Conservation (phyloP, 768 basidiomycete species). For the Gymnopilus dilepis region DNA sequence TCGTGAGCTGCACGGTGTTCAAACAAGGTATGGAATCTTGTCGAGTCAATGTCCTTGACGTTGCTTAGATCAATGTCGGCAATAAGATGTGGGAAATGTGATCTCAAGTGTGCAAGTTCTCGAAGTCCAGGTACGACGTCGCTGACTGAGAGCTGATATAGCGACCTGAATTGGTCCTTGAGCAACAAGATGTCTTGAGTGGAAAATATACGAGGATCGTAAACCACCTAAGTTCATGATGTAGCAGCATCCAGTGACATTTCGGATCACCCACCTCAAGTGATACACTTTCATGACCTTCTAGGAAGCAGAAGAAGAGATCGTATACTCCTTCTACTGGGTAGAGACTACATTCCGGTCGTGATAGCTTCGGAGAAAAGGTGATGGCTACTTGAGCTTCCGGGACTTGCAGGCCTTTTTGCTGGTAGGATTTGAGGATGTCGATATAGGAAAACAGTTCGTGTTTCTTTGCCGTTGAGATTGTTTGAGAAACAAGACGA, state of each 20-base stretch:
- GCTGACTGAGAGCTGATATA: neutral
- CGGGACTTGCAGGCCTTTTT: neutral
- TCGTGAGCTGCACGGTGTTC: neutral
- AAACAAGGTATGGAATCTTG: neutral
- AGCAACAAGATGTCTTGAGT: neutral
- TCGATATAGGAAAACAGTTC: neutral
- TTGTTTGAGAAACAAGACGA: neutral
- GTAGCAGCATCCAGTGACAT: too few species aligned
- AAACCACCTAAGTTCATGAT: neutral
- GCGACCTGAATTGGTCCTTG: neutral
- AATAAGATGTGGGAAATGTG: neutral
- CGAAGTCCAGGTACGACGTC: neutral
- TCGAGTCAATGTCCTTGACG: neutral
- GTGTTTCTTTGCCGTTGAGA: neutral
- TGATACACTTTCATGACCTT: neutral
- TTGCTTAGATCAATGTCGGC: neutral
- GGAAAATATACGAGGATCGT: neutral
- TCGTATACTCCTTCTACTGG: constrained; percentile 4
- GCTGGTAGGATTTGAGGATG: neutral
- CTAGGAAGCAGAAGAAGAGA: constrained; percentile 2
- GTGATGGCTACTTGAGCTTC: neutral
- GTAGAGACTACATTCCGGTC: neutral
- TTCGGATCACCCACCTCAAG: neutral
- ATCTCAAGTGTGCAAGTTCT: neutral
- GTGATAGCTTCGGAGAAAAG: constrained; percentile 1